Percentiles rank a stretch among this genome's conserved stretches.
Conservation (phyloP, 805 yeast genomes). For the Starmerella floris region DNA sequence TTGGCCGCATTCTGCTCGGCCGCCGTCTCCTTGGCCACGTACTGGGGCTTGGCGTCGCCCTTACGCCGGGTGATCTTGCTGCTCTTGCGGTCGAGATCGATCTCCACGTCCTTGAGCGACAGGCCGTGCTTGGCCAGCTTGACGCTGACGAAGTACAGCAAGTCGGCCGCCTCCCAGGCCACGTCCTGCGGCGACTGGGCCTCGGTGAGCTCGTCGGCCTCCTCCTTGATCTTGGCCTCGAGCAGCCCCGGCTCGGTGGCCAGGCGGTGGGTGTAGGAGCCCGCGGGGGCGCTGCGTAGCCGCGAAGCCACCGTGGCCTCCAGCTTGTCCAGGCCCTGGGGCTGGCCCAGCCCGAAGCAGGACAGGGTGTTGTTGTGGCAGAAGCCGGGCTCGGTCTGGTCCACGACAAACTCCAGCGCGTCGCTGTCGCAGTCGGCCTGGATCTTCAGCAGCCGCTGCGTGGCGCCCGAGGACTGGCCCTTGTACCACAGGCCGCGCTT, state of each 20-base stretch:
- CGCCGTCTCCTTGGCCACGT: conserved; percentile 21
- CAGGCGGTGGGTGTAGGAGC: conserved; percentile 86
- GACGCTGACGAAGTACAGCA: conserved; percentile 52
- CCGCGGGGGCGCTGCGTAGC: conserved; percentile 60
- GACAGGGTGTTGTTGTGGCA: conserved; percentile 75
- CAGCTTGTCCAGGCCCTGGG: conserved; percentile 52
- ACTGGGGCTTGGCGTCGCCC: conserved; percentile 90
- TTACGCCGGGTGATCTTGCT: conserved; percentile 80
- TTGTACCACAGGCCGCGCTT: conserved; percentile 86
- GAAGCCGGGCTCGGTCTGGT: conserved; percentile 77
- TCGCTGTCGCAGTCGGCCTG: conserved; percentile 87
- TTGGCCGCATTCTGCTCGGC: background rate
- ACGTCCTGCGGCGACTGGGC: conserved; percentile 57
- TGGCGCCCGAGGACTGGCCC: conserved; percentile 93
- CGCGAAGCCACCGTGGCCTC: conserved; percentile 57
- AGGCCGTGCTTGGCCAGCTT: conserved; percentile 68
- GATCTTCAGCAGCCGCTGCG: conserved; percentile 57
- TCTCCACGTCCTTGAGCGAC: conserved; percentile 64
- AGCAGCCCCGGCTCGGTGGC: conserved; percentile 65
- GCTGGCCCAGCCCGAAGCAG: conserved; percentile 53
- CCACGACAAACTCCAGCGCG: conserved; percentile 73
- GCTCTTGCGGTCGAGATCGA: conserved; percentile 68
- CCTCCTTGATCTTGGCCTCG: conserved; percentile 79
- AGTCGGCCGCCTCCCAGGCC: conserved; percentile 96
- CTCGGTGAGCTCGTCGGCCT: conserved; percentile 88